Evolutionary conservation across 2,329 filamentous ascomycete genomes (phyloP).

Genomic region (Calonectria multiphialidica): DNA sequence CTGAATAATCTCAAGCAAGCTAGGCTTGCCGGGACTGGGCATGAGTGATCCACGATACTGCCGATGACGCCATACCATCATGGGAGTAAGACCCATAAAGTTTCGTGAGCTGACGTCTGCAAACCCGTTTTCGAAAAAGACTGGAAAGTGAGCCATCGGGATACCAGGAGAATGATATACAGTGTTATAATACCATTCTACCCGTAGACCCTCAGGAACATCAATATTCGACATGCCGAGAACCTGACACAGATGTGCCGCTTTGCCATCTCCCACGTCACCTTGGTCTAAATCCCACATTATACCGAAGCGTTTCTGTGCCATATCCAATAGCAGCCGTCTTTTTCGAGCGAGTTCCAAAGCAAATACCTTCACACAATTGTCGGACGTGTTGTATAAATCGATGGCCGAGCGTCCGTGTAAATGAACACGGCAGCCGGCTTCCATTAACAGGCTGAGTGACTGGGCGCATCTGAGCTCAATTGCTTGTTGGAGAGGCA

Average conservation of each 20-base stretch:
- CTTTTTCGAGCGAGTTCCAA: neutral
- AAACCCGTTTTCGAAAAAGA: constrained; percentile 4
- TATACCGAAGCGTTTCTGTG: neutral
- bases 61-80: neutral
- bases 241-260: neutral
- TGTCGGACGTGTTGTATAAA: neutral
- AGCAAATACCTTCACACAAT: neutral
- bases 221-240: neutral
- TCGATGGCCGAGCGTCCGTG: neutral
- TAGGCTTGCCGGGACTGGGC: neutral
- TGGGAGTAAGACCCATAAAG: neutral
- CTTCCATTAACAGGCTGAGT: neutral
- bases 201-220: neutral
- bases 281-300: neutral
- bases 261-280: neutral
- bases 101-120: neutral
- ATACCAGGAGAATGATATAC: neutral
- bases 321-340: neutral
- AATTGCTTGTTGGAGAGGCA: neutral
- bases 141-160: neutral
- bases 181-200: neutral
- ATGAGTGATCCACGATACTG: neutral
- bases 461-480: neutral
- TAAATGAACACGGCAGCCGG: neutral
- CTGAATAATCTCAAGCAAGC: neutral